A percentile compares a stretch with the other conserved stretches of the same genome.
Conservation (phyloP, 305 asterid genomes). For the Fraxinus sp. region DNA sequence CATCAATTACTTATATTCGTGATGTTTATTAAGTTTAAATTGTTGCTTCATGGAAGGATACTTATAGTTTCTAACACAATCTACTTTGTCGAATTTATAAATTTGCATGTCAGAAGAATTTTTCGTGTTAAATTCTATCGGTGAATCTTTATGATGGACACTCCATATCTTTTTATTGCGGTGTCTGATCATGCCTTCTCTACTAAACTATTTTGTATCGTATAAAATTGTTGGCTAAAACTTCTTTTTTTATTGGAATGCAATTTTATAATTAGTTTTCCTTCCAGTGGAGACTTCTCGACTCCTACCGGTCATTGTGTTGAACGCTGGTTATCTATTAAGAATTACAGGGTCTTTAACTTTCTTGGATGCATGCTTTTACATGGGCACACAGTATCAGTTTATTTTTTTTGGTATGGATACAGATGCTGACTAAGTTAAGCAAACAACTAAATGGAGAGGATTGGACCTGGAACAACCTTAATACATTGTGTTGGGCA, state of each 20-base stretch:
- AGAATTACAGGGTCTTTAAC: background rate
- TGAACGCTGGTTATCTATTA: background rate
- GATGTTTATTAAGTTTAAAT: background rate
- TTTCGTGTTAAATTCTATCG: background rate
- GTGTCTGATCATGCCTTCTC: background rate
- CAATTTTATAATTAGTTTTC: background rate
- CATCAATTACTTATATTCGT: background rate
- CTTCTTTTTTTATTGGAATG: background rate
- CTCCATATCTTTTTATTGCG: background rate
- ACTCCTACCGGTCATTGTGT: background rate
- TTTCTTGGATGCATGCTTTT: background rate
- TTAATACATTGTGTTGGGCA: slow-evolving; percentile 98
- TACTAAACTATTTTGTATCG: background rate
- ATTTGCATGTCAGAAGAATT: background rate
- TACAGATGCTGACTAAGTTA: slow-evolving; percentile 86
- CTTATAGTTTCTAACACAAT: background rate
- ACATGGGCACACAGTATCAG: background rate
- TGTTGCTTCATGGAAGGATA: background rate
- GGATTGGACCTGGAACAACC: slow-evolving; percentile 99
- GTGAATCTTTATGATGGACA: background rate
- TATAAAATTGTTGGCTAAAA: background rate
- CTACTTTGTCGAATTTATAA: background rate
- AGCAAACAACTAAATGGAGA: slow-evolving; percentile 82
- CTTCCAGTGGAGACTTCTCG: background rate
- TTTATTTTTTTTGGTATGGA: slow-evolving; percentile 1